Evolutionary conservation across 768 basidiomycete species (phyloP).

Genomic region (Tubosaeta brunneosetosa): DNA sequence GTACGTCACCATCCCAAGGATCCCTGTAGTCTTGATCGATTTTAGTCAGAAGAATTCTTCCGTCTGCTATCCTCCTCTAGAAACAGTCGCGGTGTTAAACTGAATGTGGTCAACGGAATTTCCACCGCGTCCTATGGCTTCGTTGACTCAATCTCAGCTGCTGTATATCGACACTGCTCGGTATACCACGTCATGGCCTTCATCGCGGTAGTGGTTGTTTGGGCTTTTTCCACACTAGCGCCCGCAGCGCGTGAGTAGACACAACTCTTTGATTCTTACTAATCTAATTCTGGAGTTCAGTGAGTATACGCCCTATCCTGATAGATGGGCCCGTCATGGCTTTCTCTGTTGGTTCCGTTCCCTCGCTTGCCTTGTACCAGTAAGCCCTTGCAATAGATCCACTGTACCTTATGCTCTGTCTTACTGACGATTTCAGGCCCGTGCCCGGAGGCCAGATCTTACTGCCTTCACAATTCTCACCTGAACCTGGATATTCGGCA

Average conservation of each 20-base stretch:
- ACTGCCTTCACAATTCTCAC: slow-evolving; percentile 1
- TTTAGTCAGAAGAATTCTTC: slow-evolving; percentile 18
- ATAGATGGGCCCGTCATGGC: slow-evolving; percentile 11
- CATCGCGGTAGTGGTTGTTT: slow-evolving; percentile 6
- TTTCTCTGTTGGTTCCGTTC: slow-evolving; percentile 13
- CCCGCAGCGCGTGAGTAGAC: slow-evolving; percentile 13
- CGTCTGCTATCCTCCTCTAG: slow-evolving; percentile 9
- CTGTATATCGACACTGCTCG: slow-evolving; percentile 4
- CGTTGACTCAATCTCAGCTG: background rate
- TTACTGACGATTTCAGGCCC: slow-evolving; percentile 6
- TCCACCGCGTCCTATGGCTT: slow-evolving; percentile 10
- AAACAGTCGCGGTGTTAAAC: slow-evolving; percentile 1
- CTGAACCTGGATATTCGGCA: slow-evolving; percentile 8
- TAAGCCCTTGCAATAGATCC: background rate
- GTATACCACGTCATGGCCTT: slow-evolving; percentile 5
- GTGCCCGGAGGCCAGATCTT: background rate
- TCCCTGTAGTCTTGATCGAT: background rate
- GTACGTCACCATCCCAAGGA: background rate
- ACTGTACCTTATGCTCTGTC: background rate
- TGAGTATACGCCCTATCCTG: slow-evolving; percentile 12
- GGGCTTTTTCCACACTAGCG: slow-evolving; percentile 4
- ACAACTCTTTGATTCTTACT: background rate
- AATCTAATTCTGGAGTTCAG: background rate
- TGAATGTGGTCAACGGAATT: slow-evolving; percentile 12
- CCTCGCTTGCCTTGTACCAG: slow-evolving; percentile 12